Base-by-base conservation (phyloP, 306 rosid species). In the Prinsepia uniflora region DNA sequence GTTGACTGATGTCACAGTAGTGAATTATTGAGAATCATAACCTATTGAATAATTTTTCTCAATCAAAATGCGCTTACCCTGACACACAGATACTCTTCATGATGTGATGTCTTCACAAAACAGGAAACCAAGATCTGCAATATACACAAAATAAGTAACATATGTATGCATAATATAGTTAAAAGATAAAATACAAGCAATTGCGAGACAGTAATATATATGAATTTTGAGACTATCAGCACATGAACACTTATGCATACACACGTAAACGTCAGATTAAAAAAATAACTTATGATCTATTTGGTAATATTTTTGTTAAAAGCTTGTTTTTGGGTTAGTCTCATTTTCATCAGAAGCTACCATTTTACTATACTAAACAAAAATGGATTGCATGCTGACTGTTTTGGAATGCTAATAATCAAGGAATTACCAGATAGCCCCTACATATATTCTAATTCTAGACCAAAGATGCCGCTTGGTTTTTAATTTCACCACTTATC, bases 21-120 rank as follows among this genome's bases (percentile, higher is more conserved):
- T 30, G 36, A 30, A 2, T 30, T 30, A 30, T 30, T 3, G 36
- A 30, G 36, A 30, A 30, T 30, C 36, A 30, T 30, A 30, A 30
- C 36, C 36, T 30, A 1, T 3, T 30, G n/a, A 54, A 36, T 6
- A 53, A 53, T 42, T 34, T 39, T 52, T 63, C 41, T 48, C 76
- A 60, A 63, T 48, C 71, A 70, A 75, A 77, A 49, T 76, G 75
- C 24, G 57, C 85, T 83, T 86, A 90, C 98, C 97, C 88, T 93
- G 41, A 93, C 97, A 65, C 97, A 81, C 19, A 90, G 85, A 82
- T 93, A 93, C 81, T 90, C 98, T 84, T 90, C 97, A 67, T 71
- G 74, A 84, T 87, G 98, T 12, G 98, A 90, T 69, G 98, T 90
- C 89, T 90, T 90, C 75, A 94, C 97, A 58, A 94, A 93, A 80